These are phyloP conservation scores for Fusarium annulatum DNA, from an alignment of 2,329 filamentous ascomycete species.

Conservation along the genomic window DNA sequence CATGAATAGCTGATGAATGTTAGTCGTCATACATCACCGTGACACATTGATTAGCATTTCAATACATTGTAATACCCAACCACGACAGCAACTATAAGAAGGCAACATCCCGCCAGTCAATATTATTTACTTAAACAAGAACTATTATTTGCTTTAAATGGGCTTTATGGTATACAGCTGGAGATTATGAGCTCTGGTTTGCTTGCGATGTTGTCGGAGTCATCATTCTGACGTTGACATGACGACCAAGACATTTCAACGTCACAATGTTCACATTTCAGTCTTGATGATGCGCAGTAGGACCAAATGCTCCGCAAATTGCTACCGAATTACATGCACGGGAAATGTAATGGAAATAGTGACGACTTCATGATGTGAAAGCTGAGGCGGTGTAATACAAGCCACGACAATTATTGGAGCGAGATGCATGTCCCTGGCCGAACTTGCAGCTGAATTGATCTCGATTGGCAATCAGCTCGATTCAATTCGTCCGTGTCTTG, in stretches of 20 bases:
- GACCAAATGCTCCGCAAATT: not conserved
- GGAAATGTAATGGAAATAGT: constrained; percentile 1
- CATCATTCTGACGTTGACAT: constrained; percentile 19
- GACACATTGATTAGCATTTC: accelerated
- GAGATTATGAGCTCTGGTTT: not conserved
- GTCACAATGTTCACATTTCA: not conserved
- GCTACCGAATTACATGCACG: accelerated
- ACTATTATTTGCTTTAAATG: not conserved
- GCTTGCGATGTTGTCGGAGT: not conserved
- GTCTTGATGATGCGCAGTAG: not conserved
- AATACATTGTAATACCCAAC: no score
- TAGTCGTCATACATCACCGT: accelerated
- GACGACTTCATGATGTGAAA: constrained; percentile 17
- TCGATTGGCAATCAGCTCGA: not conserved
- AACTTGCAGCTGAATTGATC: not conserved
- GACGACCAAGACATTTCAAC: not conserved
- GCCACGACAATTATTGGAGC: not conserved
- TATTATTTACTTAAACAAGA: not conserved
- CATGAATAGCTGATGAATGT: not conserved
- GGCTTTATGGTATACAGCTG: accelerated
- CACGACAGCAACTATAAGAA: not conserved
- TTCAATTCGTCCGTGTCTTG: not conserved
- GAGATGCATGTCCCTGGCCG: not conserved
- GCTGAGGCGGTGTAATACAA: not conserved
- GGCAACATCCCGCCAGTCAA: accelerated